Percentiles rank a stretch among this genome's conserved stretches.
These are phyloP conservation scores for Fraxinus cuspidata DNA, from an alignment of 257 asterid genomes.

Conservation along the genomic window DNA sequence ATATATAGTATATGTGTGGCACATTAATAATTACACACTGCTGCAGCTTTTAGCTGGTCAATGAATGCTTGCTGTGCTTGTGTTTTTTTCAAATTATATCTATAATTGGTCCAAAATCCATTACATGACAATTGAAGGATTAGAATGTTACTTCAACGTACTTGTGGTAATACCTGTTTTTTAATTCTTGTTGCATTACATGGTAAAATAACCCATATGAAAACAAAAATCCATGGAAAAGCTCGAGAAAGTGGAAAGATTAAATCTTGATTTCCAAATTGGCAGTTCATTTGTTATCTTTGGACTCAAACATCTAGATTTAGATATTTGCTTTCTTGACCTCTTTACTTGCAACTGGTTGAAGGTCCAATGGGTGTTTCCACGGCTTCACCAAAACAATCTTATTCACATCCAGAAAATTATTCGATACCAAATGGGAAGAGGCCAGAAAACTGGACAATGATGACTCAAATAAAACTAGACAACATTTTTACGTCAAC, in stretches of 20 bases:
- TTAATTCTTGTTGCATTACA: neutral
- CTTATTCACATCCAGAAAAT: neutral
- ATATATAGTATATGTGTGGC: neutral
- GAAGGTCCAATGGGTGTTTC: neutral
- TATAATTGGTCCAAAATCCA: neutral
- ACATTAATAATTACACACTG: neutral
- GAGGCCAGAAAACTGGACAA: neutral
- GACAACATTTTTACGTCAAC: slow-evolving; percentile 3
- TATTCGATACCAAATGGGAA: neutral
- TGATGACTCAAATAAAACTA: neutral
- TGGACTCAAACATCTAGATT: neutral
- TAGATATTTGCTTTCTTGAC: neutral
- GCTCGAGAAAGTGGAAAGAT: neutral
- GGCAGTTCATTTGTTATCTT: neutral
- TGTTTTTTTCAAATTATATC: neutral
- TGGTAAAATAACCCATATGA: neutral
- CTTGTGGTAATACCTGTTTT: neutral
- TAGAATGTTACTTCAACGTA: neutral
- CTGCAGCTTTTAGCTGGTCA: neutral
- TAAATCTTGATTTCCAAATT: neutral
- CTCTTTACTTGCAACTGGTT: neutral
- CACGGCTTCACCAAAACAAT: neutral
- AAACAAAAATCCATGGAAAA: neutral
- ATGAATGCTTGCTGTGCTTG: neutral
- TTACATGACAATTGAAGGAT: neutral